These are phyloP conservation scores for Yamadazyma membranifaciens DNA, from an alignment of 1,139 yeast genomes.

Conservation along the genomic window DNA sequence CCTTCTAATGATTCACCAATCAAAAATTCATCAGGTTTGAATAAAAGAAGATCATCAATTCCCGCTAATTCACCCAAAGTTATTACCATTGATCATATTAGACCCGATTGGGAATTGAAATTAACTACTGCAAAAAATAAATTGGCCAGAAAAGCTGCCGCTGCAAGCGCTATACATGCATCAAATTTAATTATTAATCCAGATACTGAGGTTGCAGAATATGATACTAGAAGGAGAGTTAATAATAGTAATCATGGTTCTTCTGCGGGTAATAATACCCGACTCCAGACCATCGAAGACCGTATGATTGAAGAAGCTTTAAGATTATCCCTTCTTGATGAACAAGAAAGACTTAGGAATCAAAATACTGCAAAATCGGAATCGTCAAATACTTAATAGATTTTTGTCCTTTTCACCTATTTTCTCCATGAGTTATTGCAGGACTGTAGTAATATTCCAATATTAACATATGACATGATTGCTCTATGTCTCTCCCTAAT, in stretches of 20 bases:
- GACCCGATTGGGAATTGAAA: constrained; percentile 91
- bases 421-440: neutral
- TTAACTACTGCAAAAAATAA: constrained; percentile 70
- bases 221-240: constrained; percentile 19
- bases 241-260: constrained; percentile 12
- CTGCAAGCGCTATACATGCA: constrained; percentile 92
- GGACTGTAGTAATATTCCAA: too few relatives aligned
- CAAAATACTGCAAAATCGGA: constrained; percentile 1
- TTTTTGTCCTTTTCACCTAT: neutral
- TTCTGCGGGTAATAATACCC: constrained; percentile 7
- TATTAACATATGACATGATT: too few relatives aligned
- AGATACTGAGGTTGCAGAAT: constrained; percentile 20
- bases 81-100: constrained; percentile 71
- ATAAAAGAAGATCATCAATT: constrained; percentile 35
- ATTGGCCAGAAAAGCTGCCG: constrained; percentile 83
- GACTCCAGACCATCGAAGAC: constrained; percentile 52
- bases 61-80: constrained; percentile 66
- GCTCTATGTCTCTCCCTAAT: too few relatives aligned
- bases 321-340: constrained; percentile 68
- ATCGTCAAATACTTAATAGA: neutral
- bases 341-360: constrained; percentile 50
- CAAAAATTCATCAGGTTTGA: neutral
- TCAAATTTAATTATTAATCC: constrained; percentile 55
- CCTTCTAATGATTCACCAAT: constrained; percentile 1
- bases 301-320: constrained; percentile 85